Base-by-base conservation (phyloP, 306 rosid genomes). In the Ormosia emarginata region DNA sequence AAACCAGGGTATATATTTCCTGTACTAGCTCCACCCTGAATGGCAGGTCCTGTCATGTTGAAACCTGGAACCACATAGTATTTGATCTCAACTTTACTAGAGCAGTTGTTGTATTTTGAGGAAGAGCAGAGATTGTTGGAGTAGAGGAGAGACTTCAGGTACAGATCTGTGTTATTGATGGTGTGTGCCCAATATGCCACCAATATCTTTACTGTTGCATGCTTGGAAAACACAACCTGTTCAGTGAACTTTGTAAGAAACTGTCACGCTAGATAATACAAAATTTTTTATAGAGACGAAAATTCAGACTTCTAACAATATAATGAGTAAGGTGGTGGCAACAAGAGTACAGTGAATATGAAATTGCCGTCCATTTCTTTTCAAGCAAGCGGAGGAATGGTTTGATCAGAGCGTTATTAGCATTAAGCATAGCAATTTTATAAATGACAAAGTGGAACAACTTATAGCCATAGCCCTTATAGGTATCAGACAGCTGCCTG, bases 151-250 rank as follows among this genome's bases (percentile, higher is more conserved):
- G 90, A 86, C 79, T 93, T 92, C 18, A 95, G 89, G 83, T 90
- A 92, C 67, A 62, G 85, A 75, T 93, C 99, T 36, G 98, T 93
- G 92, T 76, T 83, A 33, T 79, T 37, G 63, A 89, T 85, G 82
- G 32, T 88, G 87, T 95, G 99, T 69, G 92, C 82, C 98, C 99
- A 95, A 82, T 89, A 84, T 58, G 98, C 91, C 44, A 92, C 99
- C 83, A 95, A 65, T 88, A 95, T 44, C 83, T 90, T 91, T 47
- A 90, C 96, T 15, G 90, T 93, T 76, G 96, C 97, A 58, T 91
- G 86, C 89, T 92, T 95, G 13, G 94, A 87, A 81, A 90, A 93
- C 63, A 93, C 90, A 56, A 89, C 94, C 99, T 91, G 82, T 15
- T 61, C 3, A 11, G 34, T 29, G 13, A 39, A n/a, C 43, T 57